phyloP scores from a whole-genome alignment of 768 basidiomycete genomes.

The Leucocoprinus leucothites region DNA sequence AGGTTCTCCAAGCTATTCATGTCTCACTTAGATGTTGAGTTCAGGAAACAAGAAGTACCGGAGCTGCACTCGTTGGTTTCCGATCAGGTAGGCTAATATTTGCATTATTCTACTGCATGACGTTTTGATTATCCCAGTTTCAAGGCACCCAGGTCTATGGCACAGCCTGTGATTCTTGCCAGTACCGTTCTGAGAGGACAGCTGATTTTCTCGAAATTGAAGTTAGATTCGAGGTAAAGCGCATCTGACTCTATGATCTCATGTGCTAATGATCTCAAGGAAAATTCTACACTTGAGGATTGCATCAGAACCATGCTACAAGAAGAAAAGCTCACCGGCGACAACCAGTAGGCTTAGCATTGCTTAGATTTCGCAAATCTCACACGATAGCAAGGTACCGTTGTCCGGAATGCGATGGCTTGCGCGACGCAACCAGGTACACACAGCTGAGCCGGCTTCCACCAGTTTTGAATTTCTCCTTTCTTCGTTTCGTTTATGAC shows the following conservation, averaged over 20 bases:
- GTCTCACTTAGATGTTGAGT: constrained; percentile 83
- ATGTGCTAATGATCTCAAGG: constrained; percentile 37
- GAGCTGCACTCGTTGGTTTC: constrained; percentile 65
- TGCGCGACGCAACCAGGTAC: constrained; percentile 79
- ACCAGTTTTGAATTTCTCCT: constrained; percentile 86
- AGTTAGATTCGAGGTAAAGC: constrained; percentile 69
- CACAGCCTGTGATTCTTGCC: constrained; percentile 73
- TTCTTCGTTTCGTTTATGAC: constrained; percentile 93
- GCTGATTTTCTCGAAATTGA: constrained; percentile 88
- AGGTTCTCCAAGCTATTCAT: constrained; percentile 97
- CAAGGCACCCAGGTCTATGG: constrained; percentile 83
- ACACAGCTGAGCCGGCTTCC: constrained; percentile 71
- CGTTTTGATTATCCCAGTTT: constrained; percentile 51
- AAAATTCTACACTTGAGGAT: constrained; percentile 70
- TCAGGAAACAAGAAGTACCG: constrained; percentile 72
- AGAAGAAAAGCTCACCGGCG: constrained; percentile 72
- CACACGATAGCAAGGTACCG: constrained; percentile 53
- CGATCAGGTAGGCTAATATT: constrained; percentile 52
- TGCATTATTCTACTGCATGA: background rate
- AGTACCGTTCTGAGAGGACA: constrained; percentile 60
- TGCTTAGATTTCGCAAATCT: background rate
- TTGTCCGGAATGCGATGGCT: constrained; percentile 68
- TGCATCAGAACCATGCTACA: constrained; percentile 62
- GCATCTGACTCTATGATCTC: background rate
- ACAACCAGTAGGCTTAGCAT: constrained; percentile 66